phyloP scores from a whole-genome alignment of 2,329 filamentous ascomycete genomes.

The Chrysoporthe cubensis region DNA sequence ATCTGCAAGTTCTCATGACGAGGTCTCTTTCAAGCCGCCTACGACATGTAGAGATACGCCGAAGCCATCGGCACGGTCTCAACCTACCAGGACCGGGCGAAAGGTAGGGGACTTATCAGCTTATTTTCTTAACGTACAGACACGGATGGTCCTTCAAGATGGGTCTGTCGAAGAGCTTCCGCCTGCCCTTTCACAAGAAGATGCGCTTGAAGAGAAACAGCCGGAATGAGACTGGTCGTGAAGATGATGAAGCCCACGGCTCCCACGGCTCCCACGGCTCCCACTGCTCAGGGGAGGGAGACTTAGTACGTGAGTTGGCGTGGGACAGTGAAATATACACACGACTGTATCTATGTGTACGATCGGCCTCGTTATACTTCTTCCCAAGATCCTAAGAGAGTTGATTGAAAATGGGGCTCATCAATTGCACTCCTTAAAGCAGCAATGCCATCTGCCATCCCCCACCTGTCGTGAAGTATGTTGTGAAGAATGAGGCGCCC shows the following conservation, averaged over 20 bases:
- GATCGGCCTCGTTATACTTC: background rate
- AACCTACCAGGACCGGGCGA: too few relatives aligned
- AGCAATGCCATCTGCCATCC: constrained; percentile 41
- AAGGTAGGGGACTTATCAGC: too few relatives aligned
- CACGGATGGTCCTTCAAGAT: constrained; percentile 42
- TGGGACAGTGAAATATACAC: constrained; percentile 41
- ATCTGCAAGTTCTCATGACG: too few relatives aligned
- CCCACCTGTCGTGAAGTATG: constrained; percentile 39
- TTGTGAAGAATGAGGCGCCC: constrained; percentile 38
- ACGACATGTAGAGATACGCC: too few relatives aligned
- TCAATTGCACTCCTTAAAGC: constrained; percentile 39
- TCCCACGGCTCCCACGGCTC: constrained; percentile 34
- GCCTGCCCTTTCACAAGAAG: constrained; percentile 39
- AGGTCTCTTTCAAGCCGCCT: too few relatives aligned
- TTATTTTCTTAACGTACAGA: constrained; percentile 35
- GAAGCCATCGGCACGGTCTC: too few relatives aligned
- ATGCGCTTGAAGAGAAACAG: constrained; percentile 39
- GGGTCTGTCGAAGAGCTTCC: constrained; percentile 42
- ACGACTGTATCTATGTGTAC: constrained; percentile 35
- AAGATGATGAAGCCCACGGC: constrained; percentile 36
- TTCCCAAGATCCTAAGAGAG: background rate
- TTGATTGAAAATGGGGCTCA: constrained; percentile 33
- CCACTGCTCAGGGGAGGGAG: constrained; percentile 36
- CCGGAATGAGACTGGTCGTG: constrained; percentile 33
- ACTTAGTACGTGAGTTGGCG: constrained; percentile 31